Evolutionary conservation across 805 yeast species (phyloP).

Genomic region (Lachancea cidri): DNA sequence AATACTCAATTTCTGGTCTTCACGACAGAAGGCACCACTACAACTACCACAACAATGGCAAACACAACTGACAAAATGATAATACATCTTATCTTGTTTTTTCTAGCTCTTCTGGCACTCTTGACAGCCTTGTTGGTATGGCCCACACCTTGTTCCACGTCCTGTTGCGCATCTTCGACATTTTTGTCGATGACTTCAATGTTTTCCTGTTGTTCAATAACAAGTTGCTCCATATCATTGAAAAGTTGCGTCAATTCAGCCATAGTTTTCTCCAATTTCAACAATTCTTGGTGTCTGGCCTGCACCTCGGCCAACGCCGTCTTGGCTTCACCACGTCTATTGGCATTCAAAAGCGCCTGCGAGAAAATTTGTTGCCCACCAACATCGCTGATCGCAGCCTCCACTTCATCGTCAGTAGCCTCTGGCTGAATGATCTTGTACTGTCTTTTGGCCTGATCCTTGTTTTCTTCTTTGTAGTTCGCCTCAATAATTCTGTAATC

Average conservation of each 20-base stretch:
- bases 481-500: slow-evolving; percentile 84
- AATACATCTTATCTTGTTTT: slow-evolving; percentile 82
- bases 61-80: slow-evolving; percentile 56
- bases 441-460: slow-evolving; percentile 87
- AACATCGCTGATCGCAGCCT: slow-evolving; percentile 76
- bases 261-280: slow-evolving; percentile 92
- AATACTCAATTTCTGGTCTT: slow-evolving; percentile 20
- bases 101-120: slow-evolving; percentile 85
- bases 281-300: slow-evolving; percentile 89
- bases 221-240: slow-evolving; percentile 93
- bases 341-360: slow-evolving; percentile 81
- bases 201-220: slow-evolving; percentile 89
- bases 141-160: slow-evolving; percentile 90
- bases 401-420: slow-evolving; percentile 78
- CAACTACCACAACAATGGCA: slow-evolving; percentile 59
- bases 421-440: slow-evolving; percentile 84
- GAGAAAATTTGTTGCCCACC: slow-evolving; percentile 90
- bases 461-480: slow-evolving; percentile 75
- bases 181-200: slow-evolving; percentile 79
- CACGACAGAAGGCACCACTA: slow-evolving; percentile 46
- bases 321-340: slow-evolving; percentile 91
- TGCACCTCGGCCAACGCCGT: slow-evolving; percentile 94
- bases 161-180: slow-evolving; percentile 77
- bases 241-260: slow-evolving; percentile 92
- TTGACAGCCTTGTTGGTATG: slow-evolving; percentile 88